phyloP scores from a whole-genome alignment of 768 basidiomycete genomes.

The Lactifluus rugatus region DNA sequence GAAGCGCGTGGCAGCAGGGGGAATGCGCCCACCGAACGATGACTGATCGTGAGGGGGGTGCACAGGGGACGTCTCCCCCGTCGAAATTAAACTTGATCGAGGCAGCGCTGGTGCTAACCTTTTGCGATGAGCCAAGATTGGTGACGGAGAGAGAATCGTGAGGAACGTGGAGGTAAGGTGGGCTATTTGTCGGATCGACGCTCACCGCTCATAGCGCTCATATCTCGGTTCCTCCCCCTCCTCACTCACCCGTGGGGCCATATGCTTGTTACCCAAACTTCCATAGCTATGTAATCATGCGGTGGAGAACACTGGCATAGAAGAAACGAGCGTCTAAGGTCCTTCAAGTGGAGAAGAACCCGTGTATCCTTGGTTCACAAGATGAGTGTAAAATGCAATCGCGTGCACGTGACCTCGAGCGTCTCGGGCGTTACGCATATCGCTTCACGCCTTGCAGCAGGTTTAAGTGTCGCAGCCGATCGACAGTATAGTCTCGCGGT shows the following conservation, averaged over 20 bases:
- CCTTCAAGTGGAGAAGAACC: background rate
- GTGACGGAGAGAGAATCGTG: background rate
- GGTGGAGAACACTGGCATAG: background rate
- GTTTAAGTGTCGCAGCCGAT: background rate
- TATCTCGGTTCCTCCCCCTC: background rate
- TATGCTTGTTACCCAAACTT: background rate
- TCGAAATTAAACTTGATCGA: background rate
- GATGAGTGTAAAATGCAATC: too few species aligned
- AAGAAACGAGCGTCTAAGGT: background rate
- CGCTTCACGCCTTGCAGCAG: background rate
- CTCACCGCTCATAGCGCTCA: background rate
- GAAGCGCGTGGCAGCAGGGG: background rate
- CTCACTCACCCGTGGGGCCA: background rate
- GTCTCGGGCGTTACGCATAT: background rate
- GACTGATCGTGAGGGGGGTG: background rate
- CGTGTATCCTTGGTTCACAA: too few species aligned
- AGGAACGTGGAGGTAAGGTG: background rate
- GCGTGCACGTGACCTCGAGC: too few species aligned
- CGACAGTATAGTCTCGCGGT: background rate
- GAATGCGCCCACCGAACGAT: background rate
- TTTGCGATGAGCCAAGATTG: background rate
- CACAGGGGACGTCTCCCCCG: background rate
- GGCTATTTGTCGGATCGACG: background rate
- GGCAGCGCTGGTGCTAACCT: background rate
- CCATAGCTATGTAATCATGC: background rate